These are phyloP conservation scores for Amanita rubescens DNA, from an alignment of 768 basidiomycete genomes.

Conservation along the genomic window DNA sequence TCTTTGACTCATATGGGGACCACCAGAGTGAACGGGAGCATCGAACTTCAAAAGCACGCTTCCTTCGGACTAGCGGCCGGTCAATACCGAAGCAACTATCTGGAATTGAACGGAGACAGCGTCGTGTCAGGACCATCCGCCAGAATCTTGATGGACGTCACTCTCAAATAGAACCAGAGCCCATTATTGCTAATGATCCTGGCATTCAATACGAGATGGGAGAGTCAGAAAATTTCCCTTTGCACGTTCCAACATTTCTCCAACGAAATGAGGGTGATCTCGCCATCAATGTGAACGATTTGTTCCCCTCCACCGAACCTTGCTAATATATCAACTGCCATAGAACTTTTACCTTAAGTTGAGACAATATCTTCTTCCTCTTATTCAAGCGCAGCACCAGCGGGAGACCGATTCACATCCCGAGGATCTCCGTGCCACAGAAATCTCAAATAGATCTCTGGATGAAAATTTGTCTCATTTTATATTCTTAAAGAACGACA, in stretches of 20 bases:
- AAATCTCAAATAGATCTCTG: not conserved
- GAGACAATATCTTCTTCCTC: conserved; percentile 18
- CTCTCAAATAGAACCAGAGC: not conserved
- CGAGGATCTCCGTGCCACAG: not conserved
- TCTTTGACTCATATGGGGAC: not conserved
- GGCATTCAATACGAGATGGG: not conserved
- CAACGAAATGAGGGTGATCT: not conserved
- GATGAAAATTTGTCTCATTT: conserved; percentile 7
- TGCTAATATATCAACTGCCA: not conserved
- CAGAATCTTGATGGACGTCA: not conserved
- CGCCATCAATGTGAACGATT: conserved; percentile 1
- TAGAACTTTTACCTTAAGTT: conserved; percentile 18
- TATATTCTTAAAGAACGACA: conserved; percentile 10
- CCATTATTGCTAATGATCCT: not conserved
- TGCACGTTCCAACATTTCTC: not conserved
- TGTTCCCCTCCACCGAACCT: not conserved
- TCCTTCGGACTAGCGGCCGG: too few relatives aligned
- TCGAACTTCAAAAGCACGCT: too few relatives aligned
- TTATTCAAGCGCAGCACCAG: conserved; percentile 8
- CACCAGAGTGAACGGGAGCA: too few relatives aligned
- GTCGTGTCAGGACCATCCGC: not conserved
- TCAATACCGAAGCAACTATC: too few relatives aligned
- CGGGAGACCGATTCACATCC: not conserved
- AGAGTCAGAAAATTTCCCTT: not conserved
- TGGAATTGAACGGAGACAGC: conserved; percentile 1